Percentiles rank a stretch among this genome's conserved stretches.
Conservation (phyloP, 805 yeast genomes). For the Diddensiella transvaalensis region DNA sequence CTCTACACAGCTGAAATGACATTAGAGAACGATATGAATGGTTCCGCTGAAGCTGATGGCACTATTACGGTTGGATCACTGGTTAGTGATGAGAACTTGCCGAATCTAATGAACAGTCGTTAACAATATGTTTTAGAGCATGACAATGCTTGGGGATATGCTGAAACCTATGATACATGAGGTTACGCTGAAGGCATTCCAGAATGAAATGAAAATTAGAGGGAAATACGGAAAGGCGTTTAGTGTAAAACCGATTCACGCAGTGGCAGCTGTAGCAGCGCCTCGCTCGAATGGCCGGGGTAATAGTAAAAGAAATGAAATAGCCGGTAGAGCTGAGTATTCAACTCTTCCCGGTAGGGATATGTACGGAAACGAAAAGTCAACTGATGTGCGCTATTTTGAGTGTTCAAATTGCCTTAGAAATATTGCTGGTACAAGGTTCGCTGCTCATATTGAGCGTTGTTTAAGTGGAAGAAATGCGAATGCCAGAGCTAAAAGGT, state of each 20-base stretch:
- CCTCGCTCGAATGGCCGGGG: conserved; percentile 13
- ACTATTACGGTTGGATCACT: background rate
- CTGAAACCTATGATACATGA: conserved; percentile 34
- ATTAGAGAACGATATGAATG: conserved; percentile 1
- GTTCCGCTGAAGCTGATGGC: too few species aligned
- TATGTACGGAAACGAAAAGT: conserved; percentile 40
- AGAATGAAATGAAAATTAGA: conserved; percentile 33
- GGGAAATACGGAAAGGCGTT: conserved; percentile 32
- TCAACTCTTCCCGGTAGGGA: conserved; percentile 35
- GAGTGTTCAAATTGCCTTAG: conserved; percentile 79
- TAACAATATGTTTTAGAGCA: conserved; percentile 16
- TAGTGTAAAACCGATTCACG: conserved; percentile 5
- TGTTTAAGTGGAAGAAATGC: conserved; percentile 68
- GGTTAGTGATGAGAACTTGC: background rate
- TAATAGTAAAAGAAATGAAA: conserved; percentile 18
- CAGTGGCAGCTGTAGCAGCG: conserved; percentile 1
- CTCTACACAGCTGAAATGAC: too few species aligned
- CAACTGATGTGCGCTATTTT: conserved; percentile 59
- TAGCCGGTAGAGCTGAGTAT: conserved; percentile 24
- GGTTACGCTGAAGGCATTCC: conserved; percentile 32
- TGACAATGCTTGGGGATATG: conserved; percentile 29
- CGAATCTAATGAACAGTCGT: too few species aligned
- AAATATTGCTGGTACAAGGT: conserved; percentile 84
- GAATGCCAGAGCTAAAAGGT: conserved; percentile 10
- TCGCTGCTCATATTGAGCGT: conserved; percentile 89